Evolutionary conservation across 257 asterid species (phyloP), one percentile per base, ranked within the genome.

Genomic region (Knoxia roxburghii): DNA sequence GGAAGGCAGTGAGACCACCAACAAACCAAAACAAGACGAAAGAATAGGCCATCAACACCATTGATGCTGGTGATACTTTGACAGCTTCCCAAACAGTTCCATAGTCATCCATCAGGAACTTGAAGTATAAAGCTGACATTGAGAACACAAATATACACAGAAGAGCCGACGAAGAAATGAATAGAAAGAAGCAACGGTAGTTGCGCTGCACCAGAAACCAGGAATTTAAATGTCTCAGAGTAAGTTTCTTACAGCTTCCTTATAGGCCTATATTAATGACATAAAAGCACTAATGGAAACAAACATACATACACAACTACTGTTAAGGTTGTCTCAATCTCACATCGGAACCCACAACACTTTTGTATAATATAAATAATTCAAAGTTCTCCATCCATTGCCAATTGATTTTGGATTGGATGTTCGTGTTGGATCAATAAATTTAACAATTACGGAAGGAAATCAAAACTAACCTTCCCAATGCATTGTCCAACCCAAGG

Each of bases 401-500:
- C n/a, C n/a, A n/a, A n/a, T n/a, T n/a, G n/a, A n/a, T n/a, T n/a
- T n/a, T n/a, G n/a, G 41, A 37, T 9, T 37, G 41, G 9, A 9
- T 3, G 41, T 37, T 37, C 9, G 41, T 3, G 41, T 9, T 37
- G 41, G n/a, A n/a, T 9, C 41, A 37, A 37, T 37, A 37, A 37
- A 9, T 3, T 37, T 3, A 37, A 3, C 41, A 37, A 3, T 4
- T 37, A 37, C 6, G 41, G 41, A 37, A 37, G 41, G 41, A 37
- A 33, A 52, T 14, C 45, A 61, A 27, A 59, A 67, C 78, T 59
- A 68, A 88, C 97, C 91, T 81, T 86, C 49, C 94, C 96, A 8
- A 88, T 86, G 74, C 97, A 87, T 70, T 90, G 95, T 45, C 96
- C 96, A 21, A 86, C 89, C 91, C 95, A 90, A 33, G 95, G 96